Evolutionary conservation across 1,284 basidiomycete species (phyloP), one percentile per base, ranked within the genome.

Genomic region (Sanguinoderma infundibulare): DNA sequence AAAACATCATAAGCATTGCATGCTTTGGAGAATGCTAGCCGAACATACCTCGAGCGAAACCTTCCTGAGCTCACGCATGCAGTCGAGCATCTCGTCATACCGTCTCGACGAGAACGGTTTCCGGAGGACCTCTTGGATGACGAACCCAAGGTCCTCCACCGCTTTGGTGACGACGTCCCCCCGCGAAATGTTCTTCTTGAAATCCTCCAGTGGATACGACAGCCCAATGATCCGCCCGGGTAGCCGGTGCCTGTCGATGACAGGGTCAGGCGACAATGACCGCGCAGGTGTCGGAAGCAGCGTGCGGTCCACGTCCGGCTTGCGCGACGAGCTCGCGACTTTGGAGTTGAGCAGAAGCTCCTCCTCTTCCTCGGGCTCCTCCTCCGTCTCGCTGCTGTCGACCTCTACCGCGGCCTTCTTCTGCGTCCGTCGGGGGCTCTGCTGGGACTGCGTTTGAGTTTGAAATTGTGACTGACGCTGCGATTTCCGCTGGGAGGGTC

Each of bases 131-230:
- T 94, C 90, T 61, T 79, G 79, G 46, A 96, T 84, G 2, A 94
- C 89, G 17, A 74, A 79, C 12, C 81, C 86, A 34, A 96, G 74
- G 74, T 96, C 94, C 69, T 90, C 85, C 10, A 94, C 89, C 0
- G 92, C 92, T 74, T 96, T 94, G 26, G 82, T 85, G 52, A 95
- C 92, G 17, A 94, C 76, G 72, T 94, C 92, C 0, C 91, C 92
- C 53, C 83, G 80, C 42, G 81, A 80, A 20, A 92, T 77, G 67
- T 93, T 89, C 66, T 81, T 78, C 63, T 79, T 78, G 75, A 96
- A 96, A 75, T 96, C 94, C 53, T 79, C 80, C 42, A 96, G 78
- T 1, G 94, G 94, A 64, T 81, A 79, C 1, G 87, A 85, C 54
- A 81, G 83, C n/a, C 91, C 90, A 44, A 96, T 84, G 53, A 92